Base-by-base conservation (phyloP, 2,329 filamentous ascomycete genomes). In the Cladosporium sp. region DNA sequence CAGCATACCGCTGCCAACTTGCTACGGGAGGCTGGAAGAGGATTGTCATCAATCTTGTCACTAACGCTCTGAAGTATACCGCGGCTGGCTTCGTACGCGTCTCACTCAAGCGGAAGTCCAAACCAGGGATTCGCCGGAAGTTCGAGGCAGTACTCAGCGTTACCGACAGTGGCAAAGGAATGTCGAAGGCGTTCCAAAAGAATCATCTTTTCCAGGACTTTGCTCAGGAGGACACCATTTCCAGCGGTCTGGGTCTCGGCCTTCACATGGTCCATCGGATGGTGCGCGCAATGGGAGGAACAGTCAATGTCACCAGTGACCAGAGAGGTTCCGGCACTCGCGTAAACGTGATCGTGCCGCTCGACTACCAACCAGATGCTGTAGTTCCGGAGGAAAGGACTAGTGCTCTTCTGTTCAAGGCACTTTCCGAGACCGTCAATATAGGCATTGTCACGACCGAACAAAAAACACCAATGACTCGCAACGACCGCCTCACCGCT, bases 161-260 rank as follows among this genome's bases (percentile, higher is more conserved):
- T 0, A 75, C 76, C 0, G 88, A 90, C 64, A 87, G 85, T 0
- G 88, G 88, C 0, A 79, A 78, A 39, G 88, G 88, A 1, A 90
- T 90, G 52, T 80, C 80, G 0, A 75, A 82, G 14, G 83, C 88
- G 9, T 90, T 85, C 62, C 71, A 89, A 3, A 76, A 80, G 34
- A 80, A 84, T n/a, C 78, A 81, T 11, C 72, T 89, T 0, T 90
- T 86, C 68, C 82, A 79, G 0, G 84, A 86, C 0, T 89, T 89
- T 60, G 73, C 78, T 0, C 87, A 90, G 61, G 88, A 90, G 65
- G 80, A 88, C 49, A 73, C 75, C 0, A 69, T 89, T 0, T 77
- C 81, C 0, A 80, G 82, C 0, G 87, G 87, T 0, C 83, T 84
- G 0, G 87, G 87, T 0, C 74, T 90, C 0, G 88, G 88, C 0